Conservation (phyloP, 345 rosid species). For the Aurinia saxatilis region DNA sequence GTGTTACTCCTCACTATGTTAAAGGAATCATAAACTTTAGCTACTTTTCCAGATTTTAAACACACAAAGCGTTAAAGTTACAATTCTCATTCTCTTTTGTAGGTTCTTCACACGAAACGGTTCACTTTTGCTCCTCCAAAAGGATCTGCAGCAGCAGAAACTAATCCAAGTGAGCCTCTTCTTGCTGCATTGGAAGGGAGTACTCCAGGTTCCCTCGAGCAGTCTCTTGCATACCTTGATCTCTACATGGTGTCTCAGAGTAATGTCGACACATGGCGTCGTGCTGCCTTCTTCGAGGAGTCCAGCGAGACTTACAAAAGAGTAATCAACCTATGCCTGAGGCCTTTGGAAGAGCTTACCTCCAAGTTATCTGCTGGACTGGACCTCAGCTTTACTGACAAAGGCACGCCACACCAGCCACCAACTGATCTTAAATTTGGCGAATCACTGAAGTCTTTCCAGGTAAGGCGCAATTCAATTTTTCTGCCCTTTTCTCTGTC, state of each 20-base stretch:
- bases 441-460: constrained; percentile 56
- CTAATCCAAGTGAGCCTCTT: constrained; percentile 91
- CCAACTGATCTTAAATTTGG: constrained; percentile 42
- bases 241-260: constrained; percentile 91
- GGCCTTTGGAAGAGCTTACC: constrained; percentile 76
- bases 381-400: constrained; percentile 44
- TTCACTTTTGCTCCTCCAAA: constrained; percentile 75
- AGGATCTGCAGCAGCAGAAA: constrained; percentile 99
- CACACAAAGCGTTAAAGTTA: constrained; percentile 40
- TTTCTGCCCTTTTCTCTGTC: background rate
- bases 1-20: background rate
- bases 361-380: constrained; percentile 48
- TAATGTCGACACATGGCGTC: constrained; percentile 88
- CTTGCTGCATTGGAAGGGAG: constrained; percentile 81
- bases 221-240: constrained; percentile 87
- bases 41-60: constrained; percentile 25
- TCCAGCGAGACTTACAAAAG: constrained; percentile 85
- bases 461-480: constrained; percentile 38
- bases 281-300: constrained; percentile 96
- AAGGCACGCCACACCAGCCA: constrained; percentile 39
- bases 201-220: constrained; percentile 57
- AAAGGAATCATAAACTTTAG: background rate
- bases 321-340: constrained; percentile 64
- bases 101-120: constrained; percentile 80
- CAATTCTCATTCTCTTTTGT: background rate